Evolutionary conservation across 192 early-diverging fungal genomes (phyloP).

Genomic region (Backusella liffmaniae): DNA sequence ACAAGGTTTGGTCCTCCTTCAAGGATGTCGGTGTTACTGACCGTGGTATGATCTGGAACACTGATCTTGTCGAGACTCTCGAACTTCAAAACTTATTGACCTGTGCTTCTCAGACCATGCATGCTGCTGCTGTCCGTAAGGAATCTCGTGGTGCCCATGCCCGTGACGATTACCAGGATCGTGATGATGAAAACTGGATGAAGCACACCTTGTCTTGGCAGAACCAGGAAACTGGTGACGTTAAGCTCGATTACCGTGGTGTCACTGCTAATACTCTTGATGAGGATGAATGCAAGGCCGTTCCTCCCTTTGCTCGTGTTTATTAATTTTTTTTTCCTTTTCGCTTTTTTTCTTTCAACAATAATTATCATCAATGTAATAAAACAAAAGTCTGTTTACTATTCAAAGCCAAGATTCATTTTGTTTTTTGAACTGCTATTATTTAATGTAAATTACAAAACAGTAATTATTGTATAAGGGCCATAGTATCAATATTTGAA

Average conservation of each 20-base stretch:
- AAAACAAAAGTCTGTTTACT: conserved; percentile 3
- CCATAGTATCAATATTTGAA: no score
- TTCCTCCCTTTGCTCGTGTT: conserved; percentile 85
- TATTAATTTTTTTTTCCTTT: conserved; percentile 54
- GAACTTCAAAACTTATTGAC: conserved; percentile 98
- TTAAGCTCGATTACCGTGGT: conserved; percentile 81
- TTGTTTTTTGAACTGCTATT: background rate
- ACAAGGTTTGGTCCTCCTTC: conserved; percentile 76
- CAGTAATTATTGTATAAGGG: no score
- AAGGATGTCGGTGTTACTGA: conserved; percentile 86
- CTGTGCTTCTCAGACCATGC: conserved; percentile 91
- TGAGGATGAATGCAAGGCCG: conserved; percentile 89
- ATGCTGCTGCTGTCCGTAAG: conserved; percentile 87
- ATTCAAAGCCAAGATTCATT: background rate
- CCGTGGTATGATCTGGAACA: conserved; percentile 97
- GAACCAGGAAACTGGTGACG: conserved; percentile 72
- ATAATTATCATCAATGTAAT: background rate
- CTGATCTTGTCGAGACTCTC: conserved; percentile 93
- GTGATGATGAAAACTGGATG: conserved; percentile 96
- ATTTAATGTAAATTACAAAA: background rate
- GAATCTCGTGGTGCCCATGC: conserved; percentile 98
- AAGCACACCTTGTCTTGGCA: conserved; percentile 98
- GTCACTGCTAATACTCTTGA: conserved; percentile 85
- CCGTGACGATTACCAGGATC: conserved; percentile 87
- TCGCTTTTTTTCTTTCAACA: conserved; percentile 6